Evolutionary conservation across 805 yeast genomes (phyloP).

Genomic region (Debaryomyces castellii): DNA sequence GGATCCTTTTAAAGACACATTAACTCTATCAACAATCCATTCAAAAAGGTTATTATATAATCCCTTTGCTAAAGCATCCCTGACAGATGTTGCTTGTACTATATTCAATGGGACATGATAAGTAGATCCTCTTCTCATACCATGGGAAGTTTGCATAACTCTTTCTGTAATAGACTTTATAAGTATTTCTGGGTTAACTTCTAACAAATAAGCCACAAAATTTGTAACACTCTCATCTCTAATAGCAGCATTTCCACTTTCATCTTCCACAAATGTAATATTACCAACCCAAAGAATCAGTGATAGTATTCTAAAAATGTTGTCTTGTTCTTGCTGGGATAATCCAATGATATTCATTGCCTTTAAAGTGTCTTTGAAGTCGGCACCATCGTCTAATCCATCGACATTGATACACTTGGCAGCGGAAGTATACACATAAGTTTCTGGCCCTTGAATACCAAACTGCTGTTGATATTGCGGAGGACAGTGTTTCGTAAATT

Average conservation of each 20-base stretch:
- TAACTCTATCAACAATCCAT: conserved; percentile 94
- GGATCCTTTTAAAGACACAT: conserved; percentile 59
- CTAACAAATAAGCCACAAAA: conserved; percentile 87
- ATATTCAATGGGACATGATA: conserved; percentile 91
- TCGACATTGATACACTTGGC: conserved; percentile 84
- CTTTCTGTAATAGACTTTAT: conserved; percentile 72
- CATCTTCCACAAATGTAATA: conserved; percentile 80
- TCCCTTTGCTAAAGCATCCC: conserved; percentile 94
- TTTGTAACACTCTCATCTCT: conserved; percentile 89
- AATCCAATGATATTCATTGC: conserved; percentile 92
- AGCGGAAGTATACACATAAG: conserved; percentile 83
- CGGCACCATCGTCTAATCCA: conserved; percentile 79
- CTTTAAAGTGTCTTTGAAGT: conserved; percentile 73
- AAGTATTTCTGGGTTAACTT: conserved; percentile 69
- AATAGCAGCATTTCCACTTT: conserved; percentile 78
- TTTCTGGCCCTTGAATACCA: conserved; percentile 94
- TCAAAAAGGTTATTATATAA: conserved; percentile 90
- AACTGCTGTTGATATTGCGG: conserved; percentile 76
- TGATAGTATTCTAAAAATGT: conserved; percentile 81
- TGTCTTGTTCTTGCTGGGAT: conserved; percentile 79
- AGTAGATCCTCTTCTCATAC: conserved; percentile 85
- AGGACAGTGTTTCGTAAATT: conserved; percentile 87
- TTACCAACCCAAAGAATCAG: conserved; percentile 94
- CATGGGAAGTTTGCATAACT: conserved; percentile 86
- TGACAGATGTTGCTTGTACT: conserved; percentile 91